A percentile compares a stretch with the other conserved stretches of the same genome.
Evolutionary conservation across 140 eudicot species (phyloP).

Genomic region (Oenanthe javanica): DNA sequence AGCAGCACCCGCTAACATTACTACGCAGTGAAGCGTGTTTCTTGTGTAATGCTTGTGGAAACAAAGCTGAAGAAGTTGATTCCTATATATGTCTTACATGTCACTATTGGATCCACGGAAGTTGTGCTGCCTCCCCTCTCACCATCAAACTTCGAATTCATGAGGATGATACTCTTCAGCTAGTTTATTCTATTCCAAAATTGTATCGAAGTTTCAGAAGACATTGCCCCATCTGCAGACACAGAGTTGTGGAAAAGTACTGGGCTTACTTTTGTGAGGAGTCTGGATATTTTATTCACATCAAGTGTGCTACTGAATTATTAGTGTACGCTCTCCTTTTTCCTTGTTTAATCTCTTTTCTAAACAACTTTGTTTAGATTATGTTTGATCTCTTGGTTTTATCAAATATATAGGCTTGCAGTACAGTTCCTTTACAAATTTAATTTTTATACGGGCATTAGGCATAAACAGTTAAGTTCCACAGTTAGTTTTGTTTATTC

Average conservation of each 20-base stretch:
- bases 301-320: neutral
- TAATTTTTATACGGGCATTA: no score
- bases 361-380: neutral
- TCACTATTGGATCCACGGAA: neutral
- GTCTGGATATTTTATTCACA: neutral
- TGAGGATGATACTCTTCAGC: neutral
- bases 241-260: neutral
- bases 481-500: no score
- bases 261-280: neutral
- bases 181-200: neutral
- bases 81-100: neutral
- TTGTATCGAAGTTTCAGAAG: neutral
- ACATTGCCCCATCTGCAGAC: neutral
- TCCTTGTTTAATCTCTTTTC: neutral
- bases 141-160: neutral
- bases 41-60: neutral
- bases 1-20: no score
- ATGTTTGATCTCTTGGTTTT: neutral
- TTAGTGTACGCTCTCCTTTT: neutral
- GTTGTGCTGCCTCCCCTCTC: neutral
- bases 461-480: no score
- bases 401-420: no score
- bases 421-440: no score
- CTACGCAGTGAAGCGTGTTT: neutral
- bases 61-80: neutral